A percentile compares a stretch with the other conserved stretches of the same genome.
Evolutionary conservation across 2,329 filamentous ascomycete species (phyloP).

Genomic region (Coleophoma cylindrospora): DNA sequence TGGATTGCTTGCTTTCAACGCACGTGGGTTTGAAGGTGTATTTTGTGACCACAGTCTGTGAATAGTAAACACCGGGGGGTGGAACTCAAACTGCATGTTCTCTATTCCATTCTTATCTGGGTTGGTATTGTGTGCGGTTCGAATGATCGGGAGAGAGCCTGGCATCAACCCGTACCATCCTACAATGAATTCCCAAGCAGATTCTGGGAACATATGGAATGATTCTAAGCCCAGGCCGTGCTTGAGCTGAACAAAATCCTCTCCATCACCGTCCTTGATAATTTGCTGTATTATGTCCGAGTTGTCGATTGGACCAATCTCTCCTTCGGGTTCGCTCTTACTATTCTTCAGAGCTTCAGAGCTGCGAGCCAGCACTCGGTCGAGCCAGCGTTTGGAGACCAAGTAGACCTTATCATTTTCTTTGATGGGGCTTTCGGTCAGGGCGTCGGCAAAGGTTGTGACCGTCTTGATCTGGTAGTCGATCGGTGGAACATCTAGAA

Average conservation of each 20-base stretch:
- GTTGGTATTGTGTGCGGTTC: slow-evolving; percentile 74
- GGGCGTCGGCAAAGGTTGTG: slow-evolving; percentile 52
- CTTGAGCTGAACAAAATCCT: slow-evolving; percentile 68
- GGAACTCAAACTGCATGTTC: slow-evolving; percentile 76
- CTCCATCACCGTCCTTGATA: slow-evolving; percentile 42
- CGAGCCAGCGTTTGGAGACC: slow-evolving; percentile 76
- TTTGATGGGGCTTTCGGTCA: slow-evolving; percentile 38
- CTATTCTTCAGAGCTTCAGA: slow-evolving; percentile 51
- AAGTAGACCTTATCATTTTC: slow-evolving; percentile 74
- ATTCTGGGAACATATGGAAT: slow-evolving; percentile 71
- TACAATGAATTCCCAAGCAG: slow-evolving; percentile 77
- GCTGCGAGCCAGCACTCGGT: slow-evolving; percentile 63
- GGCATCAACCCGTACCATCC: slow-evolving; percentile 76
- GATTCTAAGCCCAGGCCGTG: slow-evolving; percentile 64
- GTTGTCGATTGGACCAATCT: slow-evolving; percentile 77
- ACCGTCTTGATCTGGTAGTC: slow-evolving; percentile 75
- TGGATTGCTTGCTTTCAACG: slow-evolving; percentile 54
- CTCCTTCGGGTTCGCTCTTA: slow-evolving; percentile 55
- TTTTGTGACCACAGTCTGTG: slow-evolving; percentile 68
- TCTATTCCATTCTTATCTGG: slow-evolving; percentile 45
- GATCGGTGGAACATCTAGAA: slow-evolving; percentile 35
- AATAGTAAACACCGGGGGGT: slow-evolving; percentile 80
- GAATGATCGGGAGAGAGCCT: slow-evolving; percentile 65
- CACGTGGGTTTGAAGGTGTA: slow-evolving; percentile 51
- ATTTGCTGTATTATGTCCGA: slow-evolving; percentile 68